A percentile compares a stretch with the other conserved stretches of the same genome.
phyloP scores from a whole-genome alignment of 2,329 filamentous ascomycete species.

The Penicillium glabrum region DNA sequence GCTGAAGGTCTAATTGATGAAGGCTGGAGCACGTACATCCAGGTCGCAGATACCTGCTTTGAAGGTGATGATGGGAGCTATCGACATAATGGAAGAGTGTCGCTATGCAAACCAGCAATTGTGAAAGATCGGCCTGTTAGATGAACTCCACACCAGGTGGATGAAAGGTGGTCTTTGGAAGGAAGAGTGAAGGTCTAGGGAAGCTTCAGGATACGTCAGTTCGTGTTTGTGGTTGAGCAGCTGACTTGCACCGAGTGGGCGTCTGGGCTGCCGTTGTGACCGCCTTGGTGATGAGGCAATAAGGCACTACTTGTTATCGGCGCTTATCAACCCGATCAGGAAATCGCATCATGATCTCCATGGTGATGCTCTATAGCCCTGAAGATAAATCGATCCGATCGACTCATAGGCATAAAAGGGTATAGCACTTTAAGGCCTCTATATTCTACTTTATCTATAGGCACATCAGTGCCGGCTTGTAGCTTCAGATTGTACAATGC shows the following conservation, averaged over 20 bases:
- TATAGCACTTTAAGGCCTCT: neutral
- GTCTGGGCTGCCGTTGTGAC: slow-evolving; percentile 9
- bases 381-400: neutral
- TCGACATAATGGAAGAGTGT: slow-evolving; percentile 64
- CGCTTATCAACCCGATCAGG: neutral
- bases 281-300: neutral
- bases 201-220: slow-evolving; percentile 32
- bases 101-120: neutral
- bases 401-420: neutral
- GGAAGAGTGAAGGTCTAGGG: slow-evolving; percentile 7
- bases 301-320: neutral
- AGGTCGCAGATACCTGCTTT: slow-evolving; percentile 89
- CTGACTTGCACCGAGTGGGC: slow-evolving; percentile 9
- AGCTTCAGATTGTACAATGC: neutral
- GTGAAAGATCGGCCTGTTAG: neutral
- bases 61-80: slow-evolving; percentile 86
- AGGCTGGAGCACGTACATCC: slow-evolving; percentile 60
- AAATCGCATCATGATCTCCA: neutral
- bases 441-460: no score
- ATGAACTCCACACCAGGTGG: slow-evolving; percentile 9
- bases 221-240: slow-evolving; percentile 20
- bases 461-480: no score
- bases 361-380: neutral
- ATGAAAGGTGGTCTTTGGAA: slow-evolving; percentile 12
- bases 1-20: neutral